Percentiles rank a stretch among this genome's conserved stretches.
These are phyloP conservation scores for Tetrapyrgos nigripes DNA, from an alignment of 1,284 basidiomycete genomes.

Conservation along the genomic window DNA sequence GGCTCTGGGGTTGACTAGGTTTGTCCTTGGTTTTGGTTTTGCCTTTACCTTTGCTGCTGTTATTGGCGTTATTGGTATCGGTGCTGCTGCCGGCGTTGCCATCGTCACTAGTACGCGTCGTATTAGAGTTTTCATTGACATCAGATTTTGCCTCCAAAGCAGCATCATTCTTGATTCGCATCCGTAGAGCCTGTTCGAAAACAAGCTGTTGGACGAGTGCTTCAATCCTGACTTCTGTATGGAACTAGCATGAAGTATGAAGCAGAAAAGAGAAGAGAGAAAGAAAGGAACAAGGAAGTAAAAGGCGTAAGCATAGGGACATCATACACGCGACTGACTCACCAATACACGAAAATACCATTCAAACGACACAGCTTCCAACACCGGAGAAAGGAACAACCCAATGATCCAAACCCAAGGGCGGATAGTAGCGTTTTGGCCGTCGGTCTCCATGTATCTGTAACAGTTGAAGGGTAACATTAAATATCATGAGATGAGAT, in stretches of 20 bases:
- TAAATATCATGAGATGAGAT: neutral
- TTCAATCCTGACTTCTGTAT: conserved; percentile 55
- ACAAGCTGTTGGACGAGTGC: conserved; percentile 32
- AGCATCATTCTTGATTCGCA: conserved; percentile 58
- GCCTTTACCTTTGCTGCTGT: neutral
- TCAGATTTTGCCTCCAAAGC: conserved; percentile 4
- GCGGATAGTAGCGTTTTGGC: conserved; percentile 6
- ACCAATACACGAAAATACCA: conserved; percentile 33
- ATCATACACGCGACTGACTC: neutral
- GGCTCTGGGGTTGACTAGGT: neutral
- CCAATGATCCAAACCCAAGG: conserved; percentile 65
- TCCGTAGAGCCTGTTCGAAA: conserved; percentile 61
- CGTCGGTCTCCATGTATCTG: conserved; percentile 46
- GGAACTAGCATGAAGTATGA: conserved; percentile 32
- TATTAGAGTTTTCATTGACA: neutral
- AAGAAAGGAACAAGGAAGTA: too few species aligned
- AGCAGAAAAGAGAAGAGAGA: neutral
- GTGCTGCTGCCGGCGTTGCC: too few species aligned
- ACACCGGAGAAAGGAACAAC: conserved; percentile 64
- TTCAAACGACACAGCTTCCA: conserved; percentile 43
- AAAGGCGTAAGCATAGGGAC: too few species aligned
- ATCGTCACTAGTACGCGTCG: neutral
- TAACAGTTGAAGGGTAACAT: neutral
- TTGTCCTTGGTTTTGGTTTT: too few species aligned
- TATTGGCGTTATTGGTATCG: neutral